Evolutionary conservation across 208 protist genomes (phyloP).

Genomic region (Herpetomonas samuelpessoai): DNA sequence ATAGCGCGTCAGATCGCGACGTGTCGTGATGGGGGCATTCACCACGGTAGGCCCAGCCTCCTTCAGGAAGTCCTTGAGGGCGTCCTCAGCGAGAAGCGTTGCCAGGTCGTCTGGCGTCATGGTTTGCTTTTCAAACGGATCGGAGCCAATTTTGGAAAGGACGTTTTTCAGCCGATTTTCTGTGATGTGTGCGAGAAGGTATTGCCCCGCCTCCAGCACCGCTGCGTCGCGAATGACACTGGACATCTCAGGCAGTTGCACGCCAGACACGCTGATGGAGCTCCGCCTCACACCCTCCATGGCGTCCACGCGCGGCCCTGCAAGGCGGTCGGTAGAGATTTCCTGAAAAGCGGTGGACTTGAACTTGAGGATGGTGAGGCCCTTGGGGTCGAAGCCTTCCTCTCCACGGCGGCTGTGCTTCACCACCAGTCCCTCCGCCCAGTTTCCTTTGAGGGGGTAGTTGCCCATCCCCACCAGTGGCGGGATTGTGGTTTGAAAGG

Average conservation of each 20-base stretch:
- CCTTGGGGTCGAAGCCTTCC: slow-evolving; percentile 51
- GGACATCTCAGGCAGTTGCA: slow-evolving; percentile 66
- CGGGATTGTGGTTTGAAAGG: slow-evolving; percentile 77
- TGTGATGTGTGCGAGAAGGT: slow-evolving; percentile 68
- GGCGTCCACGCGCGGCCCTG: slow-evolving; percentile 70
- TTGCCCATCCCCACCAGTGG: slow-evolving; percentile 83
- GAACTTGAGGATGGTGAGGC: slow-evolving; percentile 79
- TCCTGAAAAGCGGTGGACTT: slow-evolving; percentile 87
- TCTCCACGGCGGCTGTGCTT: slow-evolving; percentile 63
- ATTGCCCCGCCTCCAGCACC: slow-evolving; percentile 29
- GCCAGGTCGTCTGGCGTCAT: slow-evolving; percentile 63
- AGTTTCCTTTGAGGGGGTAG: slow-evolving; percentile 77
- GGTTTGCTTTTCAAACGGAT: slow-evolving; percentile 65
- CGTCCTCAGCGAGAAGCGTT: slow-evolving; percentile 71
- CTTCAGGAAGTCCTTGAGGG: slow-evolving; percentile 84
- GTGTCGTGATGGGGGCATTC: slow-evolving; percentile 49
- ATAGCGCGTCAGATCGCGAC: slow-evolving; percentile 66
- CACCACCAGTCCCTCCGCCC: slow-evolving; percentile 83
- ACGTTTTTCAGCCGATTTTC: slow-evolving; percentile 81
- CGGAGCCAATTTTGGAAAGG: slow-evolving; percentile 79
- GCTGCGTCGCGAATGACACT: slow-evolving; percentile 63
- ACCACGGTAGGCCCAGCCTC: slow-evolving; percentile 58
- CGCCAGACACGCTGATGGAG: slow-evolving; percentile 45
- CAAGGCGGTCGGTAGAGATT: slow-evolving; percentile 66
- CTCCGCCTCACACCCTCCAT: slow-evolving; percentile 56